Evolutionary conservation across 805 yeast genomes (phyloP).

Genomic region (Saccharomycopsis oosterbeekiorum): DNA sequence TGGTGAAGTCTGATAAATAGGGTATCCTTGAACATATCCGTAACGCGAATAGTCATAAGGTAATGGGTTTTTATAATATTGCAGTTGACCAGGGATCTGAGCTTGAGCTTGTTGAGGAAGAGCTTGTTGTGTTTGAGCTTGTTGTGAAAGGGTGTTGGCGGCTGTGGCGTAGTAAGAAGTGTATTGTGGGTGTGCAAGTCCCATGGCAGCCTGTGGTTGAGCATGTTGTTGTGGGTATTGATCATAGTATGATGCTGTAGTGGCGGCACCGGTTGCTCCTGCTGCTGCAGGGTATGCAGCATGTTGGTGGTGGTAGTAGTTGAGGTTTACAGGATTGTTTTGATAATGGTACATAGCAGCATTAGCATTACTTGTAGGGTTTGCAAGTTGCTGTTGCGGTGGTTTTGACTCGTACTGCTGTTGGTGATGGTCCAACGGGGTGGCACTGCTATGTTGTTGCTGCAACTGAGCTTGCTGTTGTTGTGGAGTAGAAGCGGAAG

Average conservation of each 20-base stretch:
- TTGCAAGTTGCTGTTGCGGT: background rate
- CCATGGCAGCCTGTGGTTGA: conserved; percentile 2
- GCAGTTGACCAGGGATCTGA: conserved; percentile 13
- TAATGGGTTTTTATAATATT: conserved; percentile 15
- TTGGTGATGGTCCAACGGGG: background rate
- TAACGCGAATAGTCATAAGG: conserved; percentile 17
- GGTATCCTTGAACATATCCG: conserved; percentile 16
- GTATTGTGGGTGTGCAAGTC: background rate
- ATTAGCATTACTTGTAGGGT: background rate
- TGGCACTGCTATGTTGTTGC: background rate
- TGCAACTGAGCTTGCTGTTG: background rate
- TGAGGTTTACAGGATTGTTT: background rate
- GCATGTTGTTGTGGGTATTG: background rate
- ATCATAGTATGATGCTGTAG: background rate
- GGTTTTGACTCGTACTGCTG: background rate
- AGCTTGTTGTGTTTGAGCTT: conserved; percentile 19
- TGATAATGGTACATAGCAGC: background rate
- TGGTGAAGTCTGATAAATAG: conserved; percentile 10
- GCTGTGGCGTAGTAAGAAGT: conserved; percentile 6
- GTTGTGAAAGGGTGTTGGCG: conserved; percentile 15
- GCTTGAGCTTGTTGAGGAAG: conserved; percentile 19
- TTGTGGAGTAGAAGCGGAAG: background rate
- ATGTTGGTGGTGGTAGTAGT: background rate
- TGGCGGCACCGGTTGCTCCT: background rate
- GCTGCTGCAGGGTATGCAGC: background rate